Evolutionary conservation across 306 rosid species (phyloP).

Genomic region (Lupinus albus): DNA sequence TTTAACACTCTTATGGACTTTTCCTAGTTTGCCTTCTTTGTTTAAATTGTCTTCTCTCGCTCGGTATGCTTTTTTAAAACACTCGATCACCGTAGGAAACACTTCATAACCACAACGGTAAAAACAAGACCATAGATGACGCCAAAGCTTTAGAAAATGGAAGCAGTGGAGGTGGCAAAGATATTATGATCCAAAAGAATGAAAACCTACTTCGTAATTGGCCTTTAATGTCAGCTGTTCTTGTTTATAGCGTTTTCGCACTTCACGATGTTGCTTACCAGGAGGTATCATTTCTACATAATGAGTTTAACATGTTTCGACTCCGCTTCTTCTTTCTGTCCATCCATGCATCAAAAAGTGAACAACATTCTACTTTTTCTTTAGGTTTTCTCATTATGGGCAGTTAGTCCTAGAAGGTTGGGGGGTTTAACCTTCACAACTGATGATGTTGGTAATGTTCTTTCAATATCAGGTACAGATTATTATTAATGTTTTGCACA

Average conservation of each 20-base stretch:
- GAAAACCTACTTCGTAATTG: constrained; percentile 70
- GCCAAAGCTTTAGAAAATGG: constrained; percentile 59
- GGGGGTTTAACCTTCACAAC: constrained; percentile 73
- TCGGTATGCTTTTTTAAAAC: not conserved
- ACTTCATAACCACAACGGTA: constrained; percentile 58
- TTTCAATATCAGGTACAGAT: constrained; percentile 64
- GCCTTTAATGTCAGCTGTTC: constrained; percentile 83
- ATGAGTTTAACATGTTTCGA: not conserved
- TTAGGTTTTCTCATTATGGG: constrained; percentile 89
- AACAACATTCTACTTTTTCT: constrained; percentile 12
- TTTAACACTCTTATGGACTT: not conserved
- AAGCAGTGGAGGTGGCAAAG: constrained; percentile 26
- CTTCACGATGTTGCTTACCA: constrained; percentile 82
- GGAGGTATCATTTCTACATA: constrained; percentile 56
- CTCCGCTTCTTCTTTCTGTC: not conserved
- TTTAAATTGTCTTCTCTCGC: not conserved
- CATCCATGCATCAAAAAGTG: not conserved
- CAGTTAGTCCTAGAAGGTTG: constrained; percentile 61
- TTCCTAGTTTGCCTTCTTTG: not conserved
- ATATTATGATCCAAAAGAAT: constrained; percentile 34
- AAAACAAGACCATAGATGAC: constrained; percentile 34
- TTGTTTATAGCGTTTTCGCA: constrained; percentile 63
- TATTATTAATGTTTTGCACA: not conserved
- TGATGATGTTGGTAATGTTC: constrained; percentile 69
- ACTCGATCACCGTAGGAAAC: constrained; percentile 63